Conservation (phyloP, 1,284 basidiomycete genomes). For the Spongiforma sp. region DNA sequence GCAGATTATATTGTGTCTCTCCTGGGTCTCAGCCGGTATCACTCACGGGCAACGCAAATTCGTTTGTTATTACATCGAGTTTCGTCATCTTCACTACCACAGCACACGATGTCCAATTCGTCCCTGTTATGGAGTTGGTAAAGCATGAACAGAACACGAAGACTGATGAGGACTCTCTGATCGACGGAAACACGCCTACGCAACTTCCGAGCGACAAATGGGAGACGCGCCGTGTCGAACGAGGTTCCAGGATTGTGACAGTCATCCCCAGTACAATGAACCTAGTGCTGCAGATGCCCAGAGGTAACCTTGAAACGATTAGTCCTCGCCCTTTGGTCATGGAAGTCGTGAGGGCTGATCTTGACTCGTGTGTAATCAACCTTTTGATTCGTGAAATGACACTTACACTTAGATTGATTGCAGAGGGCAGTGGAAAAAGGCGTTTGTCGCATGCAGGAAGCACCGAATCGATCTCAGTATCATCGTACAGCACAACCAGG, state of each 20-base stretch:
- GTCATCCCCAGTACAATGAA: conserved; percentile 88
- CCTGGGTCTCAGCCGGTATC: conserved; percentile 26
- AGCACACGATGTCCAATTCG: conserved; percentile 83
- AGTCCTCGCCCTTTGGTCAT: conserved; percentile 93
- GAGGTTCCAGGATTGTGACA: conserved; percentile 86
- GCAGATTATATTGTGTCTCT: conserved; percentile 62
- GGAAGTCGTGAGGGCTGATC: conserved; percentile 76
- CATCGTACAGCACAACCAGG: conserved; percentile 80
- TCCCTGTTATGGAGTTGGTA: conserved; percentile 49
- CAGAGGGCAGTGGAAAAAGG: conserved; percentile 79
- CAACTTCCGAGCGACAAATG: conserved; percentile 50
- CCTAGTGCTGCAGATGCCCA: conserved; percentile 95
- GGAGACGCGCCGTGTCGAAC: conserved; percentile 82
- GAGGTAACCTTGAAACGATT: conserved; percentile 97
- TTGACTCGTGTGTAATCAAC: conserved; percentile 64
- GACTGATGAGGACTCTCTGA: conserved; percentile 28
- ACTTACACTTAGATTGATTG: conserved; percentile 3
- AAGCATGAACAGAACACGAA: conserved; percentile 3
- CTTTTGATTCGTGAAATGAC: conserved; percentile 1
- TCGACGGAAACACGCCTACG: conserved; percentile 26
- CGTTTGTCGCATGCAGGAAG: conserved; percentile 90
- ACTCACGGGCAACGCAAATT: conserved; percentile 73
- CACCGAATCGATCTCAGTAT: conserved; percentile 94
- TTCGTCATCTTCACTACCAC: conserved; percentile 91
- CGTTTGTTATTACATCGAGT: conserved; percentile 80